Percentiles rank a stretch among this genome's conserved stretches.
phyloP scores from a whole-genome alignment of 1,284 basidiomycete genomes.

The Tylopilus sp. region DNA sequence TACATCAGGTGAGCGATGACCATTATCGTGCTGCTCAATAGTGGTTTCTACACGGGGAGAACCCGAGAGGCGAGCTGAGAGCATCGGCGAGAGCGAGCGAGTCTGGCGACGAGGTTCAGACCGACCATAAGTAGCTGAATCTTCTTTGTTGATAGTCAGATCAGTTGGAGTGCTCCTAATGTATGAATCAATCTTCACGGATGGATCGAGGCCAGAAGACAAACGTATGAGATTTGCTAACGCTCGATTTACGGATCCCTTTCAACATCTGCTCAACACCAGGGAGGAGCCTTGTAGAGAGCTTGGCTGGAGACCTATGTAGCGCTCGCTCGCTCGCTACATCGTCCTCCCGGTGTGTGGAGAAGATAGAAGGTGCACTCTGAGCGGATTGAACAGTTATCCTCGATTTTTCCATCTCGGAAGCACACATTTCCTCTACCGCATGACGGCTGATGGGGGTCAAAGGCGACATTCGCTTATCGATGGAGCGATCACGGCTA shows the following conservation, averaged over 20 bases:
- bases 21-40: neutral
- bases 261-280: neutral
- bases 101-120: slow-evolving; percentile 2
- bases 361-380: neutral
- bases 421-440: slow-evolving; percentile 18
- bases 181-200: slow-evolving; percentile 3
- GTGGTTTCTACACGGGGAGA: slow-evolving; percentile 3
- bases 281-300: neutral
- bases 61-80: slow-evolving; percentile 1
- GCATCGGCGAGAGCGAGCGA: neutral
- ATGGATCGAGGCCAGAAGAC: neutral
- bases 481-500: slow-evolving; percentile 4
- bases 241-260: slow-evolving; percentile 1
- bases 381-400: neutral
- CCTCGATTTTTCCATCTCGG: slow-evolving; percentile 1
- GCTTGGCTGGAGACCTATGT: neutral
- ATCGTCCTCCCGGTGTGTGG: neutral
- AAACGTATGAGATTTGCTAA: slow-evolving; percentile 9
- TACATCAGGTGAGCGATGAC: neutral
- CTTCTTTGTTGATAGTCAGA: neutral
- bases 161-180: slow-evolving; percentile 1
- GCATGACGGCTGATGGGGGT: slow-evolving; percentile 18
- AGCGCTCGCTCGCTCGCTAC: neutral
- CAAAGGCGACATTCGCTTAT: slow-evolving; percentile 12
- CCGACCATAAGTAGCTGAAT: neutral